Conservation (phyloP, 768 basidiomycete genomes). For the Pleurotus pulmonarius region DNA sequence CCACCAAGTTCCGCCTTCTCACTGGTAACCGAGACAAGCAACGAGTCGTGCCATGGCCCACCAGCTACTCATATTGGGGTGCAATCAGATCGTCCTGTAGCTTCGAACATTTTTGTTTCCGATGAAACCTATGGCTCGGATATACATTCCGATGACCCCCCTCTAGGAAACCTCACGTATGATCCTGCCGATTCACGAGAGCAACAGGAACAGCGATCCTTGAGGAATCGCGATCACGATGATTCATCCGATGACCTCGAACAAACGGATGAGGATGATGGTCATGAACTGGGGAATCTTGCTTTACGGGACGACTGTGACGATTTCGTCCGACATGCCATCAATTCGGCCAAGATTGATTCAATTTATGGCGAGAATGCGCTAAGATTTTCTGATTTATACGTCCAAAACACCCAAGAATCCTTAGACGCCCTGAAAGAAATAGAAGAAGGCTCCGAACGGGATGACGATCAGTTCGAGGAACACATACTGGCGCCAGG, state of each 20-base stretch:
- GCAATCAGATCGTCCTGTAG: not conserved
- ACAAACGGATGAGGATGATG: not conserved
- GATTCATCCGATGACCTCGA: not conserved
- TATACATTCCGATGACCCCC: not conserved
- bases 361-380: slow-evolving; percentile 19
- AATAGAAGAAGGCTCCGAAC: not conserved
- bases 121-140: not conserved
- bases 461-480: not conserved
- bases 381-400: slow-evolving; percentile 36
- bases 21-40: not conserved
- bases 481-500: too few relatives aligned
- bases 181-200: not conserved
- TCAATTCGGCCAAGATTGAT: slow-evolving; percentile 25
- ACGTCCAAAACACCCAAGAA: slow-evolving; percentile 27
- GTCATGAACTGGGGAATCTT: slow-evolving; percentile 15
- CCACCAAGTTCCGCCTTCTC: slow-evolving; percentile 42
- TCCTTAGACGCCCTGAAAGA: not conserved
- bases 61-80: not conserved
- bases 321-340: slow-evolving; percentile 29
- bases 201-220: too few relatives aligned
- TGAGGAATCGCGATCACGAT: not conserved
- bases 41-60: not conserved
- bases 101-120: not conserved
- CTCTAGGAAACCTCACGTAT: not conserved
- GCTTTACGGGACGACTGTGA: slow-evolving; percentile 29